A percentile compares a stretch with the other conserved stretches of the same genome.
These are phyloP conservation scores for Starmera dryadoides DNA, from an alignment of 805 yeast genomes.

Conservation along the genomic window DNA sequence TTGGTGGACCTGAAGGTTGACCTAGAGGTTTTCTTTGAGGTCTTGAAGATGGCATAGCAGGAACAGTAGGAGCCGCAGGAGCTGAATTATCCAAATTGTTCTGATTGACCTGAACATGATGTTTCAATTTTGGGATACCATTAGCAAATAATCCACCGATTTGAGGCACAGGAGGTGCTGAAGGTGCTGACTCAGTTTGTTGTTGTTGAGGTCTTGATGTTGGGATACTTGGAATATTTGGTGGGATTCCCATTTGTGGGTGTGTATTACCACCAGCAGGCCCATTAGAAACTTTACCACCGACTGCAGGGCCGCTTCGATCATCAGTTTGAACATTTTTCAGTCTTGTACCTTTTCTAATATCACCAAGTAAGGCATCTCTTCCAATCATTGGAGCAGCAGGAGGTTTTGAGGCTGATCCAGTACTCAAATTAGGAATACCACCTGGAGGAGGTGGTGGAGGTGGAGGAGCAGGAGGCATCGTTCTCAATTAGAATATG, in stretches of 20 bases:
- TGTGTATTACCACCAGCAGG: conserved; percentile 10
- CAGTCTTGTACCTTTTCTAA: conserved; percentile 58
- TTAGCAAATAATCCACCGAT: conserved; percentile 18
- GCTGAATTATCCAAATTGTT: conserved; percentile 13
- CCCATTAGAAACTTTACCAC: conserved; percentile 23
- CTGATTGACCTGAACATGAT: conserved; percentile 10
- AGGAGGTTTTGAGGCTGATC: conserved; percentile 22
- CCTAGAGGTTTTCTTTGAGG: conserved; percentile 12
- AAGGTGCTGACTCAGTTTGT: conserved; percentile 9
- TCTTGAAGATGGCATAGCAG: conserved; percentile 16
- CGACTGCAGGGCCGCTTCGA: conserved; percentile 54
- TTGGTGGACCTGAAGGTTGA: conserved; percentile 2
- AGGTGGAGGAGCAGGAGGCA: conserved; percentile 50
- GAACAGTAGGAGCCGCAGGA: conserved; percentile 11
- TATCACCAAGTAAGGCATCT: conserved; percentile 69
- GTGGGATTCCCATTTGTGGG: conserved; percentile 14
- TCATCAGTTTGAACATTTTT: conserved; percentile 61
- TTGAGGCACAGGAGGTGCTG: conserved; percentile 22
- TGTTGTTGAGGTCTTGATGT: not conserved
- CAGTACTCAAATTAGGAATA: conserved; percentile 21
- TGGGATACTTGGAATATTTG: conserved; percentile 25
- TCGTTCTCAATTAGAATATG: not conserved
- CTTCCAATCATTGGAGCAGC: conserved; percentile 28
- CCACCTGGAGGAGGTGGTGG: conserved; percentile 45
- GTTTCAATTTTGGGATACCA: conserved; percentile 18